A percentile compares a stretch with the other conserved stretches of the same genome.
Evolutionary conservation across 2,329 filamentous ascomycete genomes (phyloP).

Genomic region (Cordyceps javanica): DNA sequence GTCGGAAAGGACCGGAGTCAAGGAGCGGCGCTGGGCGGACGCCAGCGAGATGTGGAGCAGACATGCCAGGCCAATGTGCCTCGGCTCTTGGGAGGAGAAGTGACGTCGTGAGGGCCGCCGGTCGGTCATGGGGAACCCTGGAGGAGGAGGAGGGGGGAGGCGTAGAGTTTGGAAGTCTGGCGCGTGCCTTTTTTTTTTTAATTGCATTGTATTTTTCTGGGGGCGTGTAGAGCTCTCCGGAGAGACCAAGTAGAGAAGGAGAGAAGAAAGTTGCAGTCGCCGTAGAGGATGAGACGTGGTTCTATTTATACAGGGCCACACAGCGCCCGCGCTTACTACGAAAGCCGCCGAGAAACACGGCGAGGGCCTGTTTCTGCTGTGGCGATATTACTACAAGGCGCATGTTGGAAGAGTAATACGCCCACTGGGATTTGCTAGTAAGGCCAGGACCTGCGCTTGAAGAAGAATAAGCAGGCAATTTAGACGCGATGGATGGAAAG

Average conservation of each 20-base stretch:
- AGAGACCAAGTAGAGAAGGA: neutral
- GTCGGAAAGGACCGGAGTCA: constrained; percentile 11
- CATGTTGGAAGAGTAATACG: constrained; percentile 7
- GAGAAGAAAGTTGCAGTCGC: neutral
- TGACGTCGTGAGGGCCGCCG: neutral
- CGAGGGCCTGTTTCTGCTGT: neutral
- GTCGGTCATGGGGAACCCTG: constrained; percentile 3
- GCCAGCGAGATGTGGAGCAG: neutral
- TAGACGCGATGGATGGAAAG: neutral
- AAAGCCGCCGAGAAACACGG: neutral
- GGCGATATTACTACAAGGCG: constrained; percentile 7
- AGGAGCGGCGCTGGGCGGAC: neutral
- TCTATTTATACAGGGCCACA: neutral
- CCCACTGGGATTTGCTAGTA: neutral
- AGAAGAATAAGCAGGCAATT: neutral
- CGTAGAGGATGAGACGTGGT: neutral
- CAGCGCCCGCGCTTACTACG: constrained; percentile 1
- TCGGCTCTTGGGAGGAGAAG: constrained; percentile 6
- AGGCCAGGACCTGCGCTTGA: neutral
- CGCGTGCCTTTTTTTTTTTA: neutral
- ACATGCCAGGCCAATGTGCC: neutral
- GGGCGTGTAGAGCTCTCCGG: neutral
- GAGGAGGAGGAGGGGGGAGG: neutral
- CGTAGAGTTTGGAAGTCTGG: neutral
- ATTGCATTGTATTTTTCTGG: too few relatives aligned